Base-by-base conservation (phyloP, 1,139 yeast genomes). In the Pichia sp. region DNA sequence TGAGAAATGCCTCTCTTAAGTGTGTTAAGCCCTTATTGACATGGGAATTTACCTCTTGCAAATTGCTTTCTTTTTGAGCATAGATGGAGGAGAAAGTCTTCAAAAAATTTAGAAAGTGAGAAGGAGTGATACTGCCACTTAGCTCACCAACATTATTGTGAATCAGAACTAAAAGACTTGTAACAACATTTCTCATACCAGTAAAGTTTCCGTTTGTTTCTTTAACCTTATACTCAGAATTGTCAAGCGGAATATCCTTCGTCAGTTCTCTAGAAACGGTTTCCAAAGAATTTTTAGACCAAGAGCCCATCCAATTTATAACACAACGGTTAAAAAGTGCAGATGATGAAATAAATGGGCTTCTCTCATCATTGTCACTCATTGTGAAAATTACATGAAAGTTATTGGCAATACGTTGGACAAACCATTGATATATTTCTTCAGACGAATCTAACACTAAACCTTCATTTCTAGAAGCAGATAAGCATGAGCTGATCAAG, bases 291-390 rank as follows among this genome's bases (percentile, higher is more conserved):
- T 62, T 59, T 8, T 66, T 62, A 0, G 85, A 75, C 97, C 97
- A 92, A 55, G 83, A 82, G 3, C 96, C 96, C 85, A 90, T 84
- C 92, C 95, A 90, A 65, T 85, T 83, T 45, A 92, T 71, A 4
- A 90, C 95, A 73, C 98, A 93, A 64, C 99, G 76, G 65, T 93
- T 93, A 70, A 90, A 86, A 44, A 93, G 72, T 0, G 99, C 98
- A 0, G 98, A 96, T 0, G 98, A 92, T 0, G 92, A 77, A 5
- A 86, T 76, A 3, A 84, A 77, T 62, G 69, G 64, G 5, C 67
- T 61, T 0, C 61, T 54, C n/a, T 53, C 53, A 1, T 73, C 70
- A 3, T 85, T 78, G 10, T 85, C 85, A 57, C 83, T 80, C 62
- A 90, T 79, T 0, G 90, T 88, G 65, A 92, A 90, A 0, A 90